Conservation (phyloP, 106 monocot species). For the Alisma plantagoaquatica region DNA sequence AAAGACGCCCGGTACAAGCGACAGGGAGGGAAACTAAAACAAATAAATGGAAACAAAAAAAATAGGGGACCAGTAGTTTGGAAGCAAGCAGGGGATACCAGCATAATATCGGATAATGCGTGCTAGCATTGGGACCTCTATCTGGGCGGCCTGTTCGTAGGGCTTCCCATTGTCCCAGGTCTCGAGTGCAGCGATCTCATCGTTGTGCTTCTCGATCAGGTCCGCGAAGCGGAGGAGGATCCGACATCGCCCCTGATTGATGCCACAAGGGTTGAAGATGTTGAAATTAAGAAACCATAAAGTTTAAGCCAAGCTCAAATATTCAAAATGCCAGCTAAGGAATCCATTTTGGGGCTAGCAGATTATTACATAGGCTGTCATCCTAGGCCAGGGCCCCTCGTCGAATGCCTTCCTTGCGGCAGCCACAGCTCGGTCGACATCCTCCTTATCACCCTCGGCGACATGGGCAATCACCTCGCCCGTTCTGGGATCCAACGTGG, state of each 20-base stretch:
- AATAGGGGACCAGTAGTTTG: neutral
- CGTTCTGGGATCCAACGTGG: slow-evolving; percentile 85
- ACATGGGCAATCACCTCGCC: slow-evolving; percentile 93
- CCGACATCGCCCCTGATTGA: slow-evolving; percentile 64
- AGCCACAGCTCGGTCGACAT: slow-evolving; percentile 63
- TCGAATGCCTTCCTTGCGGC: slow-evolving; percentile 97
- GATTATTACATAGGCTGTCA: slow-evolving; percentile 74
- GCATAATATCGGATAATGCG: slow-evolving; percentile 89
- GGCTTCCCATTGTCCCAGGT: slow-evolving; percentile 95
- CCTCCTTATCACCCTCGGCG: slow-evolving; percentile 84
- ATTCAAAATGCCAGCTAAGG: no score
- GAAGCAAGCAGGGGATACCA: slow-evolving; percentile 26
- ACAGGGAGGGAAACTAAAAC: no score
- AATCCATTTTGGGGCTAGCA: no score
- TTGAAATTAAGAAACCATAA: no score
- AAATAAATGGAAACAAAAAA: neutral
- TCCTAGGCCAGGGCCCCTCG: slow-evolving; percentile 93
- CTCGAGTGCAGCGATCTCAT: slow-evolving; percentile 80
- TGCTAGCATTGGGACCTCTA: slow-evolving; percentile 66
- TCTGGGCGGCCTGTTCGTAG: slow-evolving; percentile 53
- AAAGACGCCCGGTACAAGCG: no score
- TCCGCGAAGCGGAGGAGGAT: slow-evolving; percentile 58
- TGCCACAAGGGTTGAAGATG: neutral
- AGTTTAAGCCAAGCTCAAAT: no score
- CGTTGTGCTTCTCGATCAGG: slow-evolving; percentile 86